Conservation (phyloP, 306 rosid species). For the Ziziphus jujuba region DNA sequence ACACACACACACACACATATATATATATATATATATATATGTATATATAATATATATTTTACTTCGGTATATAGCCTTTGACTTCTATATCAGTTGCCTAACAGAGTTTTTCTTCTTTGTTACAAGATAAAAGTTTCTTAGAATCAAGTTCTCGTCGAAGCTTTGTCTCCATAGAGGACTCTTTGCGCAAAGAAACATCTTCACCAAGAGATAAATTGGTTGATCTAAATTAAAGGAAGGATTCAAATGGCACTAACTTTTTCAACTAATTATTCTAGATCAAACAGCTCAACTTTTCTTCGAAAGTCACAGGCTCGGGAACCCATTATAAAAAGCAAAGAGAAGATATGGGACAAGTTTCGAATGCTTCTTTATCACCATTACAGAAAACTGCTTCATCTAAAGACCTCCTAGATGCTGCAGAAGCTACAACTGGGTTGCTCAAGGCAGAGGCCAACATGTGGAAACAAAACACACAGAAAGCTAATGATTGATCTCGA, state of each 20-base stretch:
- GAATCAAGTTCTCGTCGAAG: too few relatives aligned
- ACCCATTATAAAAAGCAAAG: constrained; percentile 26
- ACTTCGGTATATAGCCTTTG: too few relatives aligned
- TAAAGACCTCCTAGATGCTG: constrained; percentile 34
- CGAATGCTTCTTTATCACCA: background rate
- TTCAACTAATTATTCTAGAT: constrained; percentile 30
- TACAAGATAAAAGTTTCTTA: constrained; percentile 31
- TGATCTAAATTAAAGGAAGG: too few relatives aligned
- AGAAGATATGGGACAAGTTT: constrained; percentile 29
- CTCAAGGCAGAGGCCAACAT: constrained; percentile 63
- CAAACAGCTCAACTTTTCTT: constrained; percentile 25
- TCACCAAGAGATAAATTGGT: constrained; percentile 12
- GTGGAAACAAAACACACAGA: constrained; percentile 61
- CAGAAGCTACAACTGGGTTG: constrained; percentile 42
- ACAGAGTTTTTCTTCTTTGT: too few relatives aligned
- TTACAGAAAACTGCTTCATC: constrained; percentile 25
- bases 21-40: too few relatives aligned
- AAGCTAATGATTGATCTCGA: constrained; percentile 52
- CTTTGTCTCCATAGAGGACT: constrained; percentile 27
- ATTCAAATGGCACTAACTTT: too few relatives aligned
- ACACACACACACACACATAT: too few relatives aligned
- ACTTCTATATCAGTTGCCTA: background rate
- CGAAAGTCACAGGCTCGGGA: constrained; percentile 23
- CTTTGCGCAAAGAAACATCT: too few relatives aligned
- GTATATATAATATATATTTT: too few relatives aligned